Evolutionary conservation across 768 basidiomycete species (phyloP).

Genomic region (Dioszegia hungarica): DNA sequence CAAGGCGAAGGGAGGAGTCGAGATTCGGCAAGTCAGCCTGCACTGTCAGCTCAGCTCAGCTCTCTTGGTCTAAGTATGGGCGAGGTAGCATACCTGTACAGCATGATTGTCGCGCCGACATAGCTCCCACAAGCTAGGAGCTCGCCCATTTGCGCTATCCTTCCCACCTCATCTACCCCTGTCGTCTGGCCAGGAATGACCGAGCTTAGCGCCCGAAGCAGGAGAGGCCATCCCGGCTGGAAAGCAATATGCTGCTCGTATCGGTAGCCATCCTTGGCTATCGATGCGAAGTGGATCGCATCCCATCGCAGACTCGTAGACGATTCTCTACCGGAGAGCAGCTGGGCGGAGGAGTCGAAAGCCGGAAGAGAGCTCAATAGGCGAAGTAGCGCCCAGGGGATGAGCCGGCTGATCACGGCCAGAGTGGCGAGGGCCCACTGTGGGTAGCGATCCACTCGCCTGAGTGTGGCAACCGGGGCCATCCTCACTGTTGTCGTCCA

Average conservation of each 20-base stretch:
- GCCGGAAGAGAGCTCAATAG: conserved; percentile 5
- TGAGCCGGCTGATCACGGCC: conserved; percentile 11
- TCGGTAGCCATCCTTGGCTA: conserved; percentile 58
- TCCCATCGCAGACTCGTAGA: conserved; percentile 81
- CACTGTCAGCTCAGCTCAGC: conserved; percentile 18
- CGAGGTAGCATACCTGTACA: conserved; percentile 50
- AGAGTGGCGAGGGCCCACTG: background rate
- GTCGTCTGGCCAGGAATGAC: background rate
- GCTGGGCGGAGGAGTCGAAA: conserved; percentile 32
- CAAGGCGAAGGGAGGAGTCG: conserved; percentile 59
- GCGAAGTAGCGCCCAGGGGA: conserved; percentile 13
- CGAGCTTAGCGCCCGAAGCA: conserved; percentile 53
- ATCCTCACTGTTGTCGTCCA: no score
- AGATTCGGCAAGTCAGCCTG: conserved; percentile 56
- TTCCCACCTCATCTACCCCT: conserved; percentile 2
- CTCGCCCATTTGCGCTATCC: conserved; percentile 31
- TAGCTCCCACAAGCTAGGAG: conserved; percentile 21
- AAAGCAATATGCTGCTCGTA: conserved; percentile 88
- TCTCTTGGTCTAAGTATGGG: background rate
- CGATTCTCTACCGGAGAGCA: conserved; percentile 1
- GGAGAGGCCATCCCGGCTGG: conserved; percentile 62
- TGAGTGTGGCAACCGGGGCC: background rate
- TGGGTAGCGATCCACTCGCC: background rate
- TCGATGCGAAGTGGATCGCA: conserved; percentile 68
- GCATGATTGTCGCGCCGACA: conserved; percentile 29